A percentile compares a stretch with the other conserved stretches of the same genome.
Evolutionary conservation across 148 eudicot species (phyloP).

Genomic region (Nepenthes mirabilis): DNA sequence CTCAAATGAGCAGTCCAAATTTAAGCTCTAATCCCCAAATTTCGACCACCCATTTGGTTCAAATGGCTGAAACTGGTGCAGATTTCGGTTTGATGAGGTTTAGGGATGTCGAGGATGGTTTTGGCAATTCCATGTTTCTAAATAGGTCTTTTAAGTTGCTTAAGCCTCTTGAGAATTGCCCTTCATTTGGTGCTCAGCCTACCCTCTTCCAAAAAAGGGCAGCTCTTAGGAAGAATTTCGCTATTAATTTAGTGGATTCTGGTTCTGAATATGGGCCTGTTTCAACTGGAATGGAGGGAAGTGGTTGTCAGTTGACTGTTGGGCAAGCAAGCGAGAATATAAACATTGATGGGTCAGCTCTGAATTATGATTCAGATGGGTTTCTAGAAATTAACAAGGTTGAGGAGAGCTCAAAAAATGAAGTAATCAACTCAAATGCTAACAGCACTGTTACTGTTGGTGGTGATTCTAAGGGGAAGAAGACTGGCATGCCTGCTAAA

Average conservation of each 20-base stretch:
- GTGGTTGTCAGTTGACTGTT: not conserved
- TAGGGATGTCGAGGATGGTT: conserved; percentile 30
- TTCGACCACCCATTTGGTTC: conserved; percentile 29
- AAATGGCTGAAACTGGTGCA: conserved; percentile 22
- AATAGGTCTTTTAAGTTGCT: conserved; percentile 47
- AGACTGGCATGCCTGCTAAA: conserved; percentile 85
- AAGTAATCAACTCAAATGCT: conserved; percentile 43
- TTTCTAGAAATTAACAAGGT: conserved; percentile 29
- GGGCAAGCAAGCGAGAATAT: conserved; percentile 16
- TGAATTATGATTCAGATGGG: conserved; percentile 84
- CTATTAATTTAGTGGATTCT: conserved; percentile 12
- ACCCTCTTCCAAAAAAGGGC: conserved; percentile 91
- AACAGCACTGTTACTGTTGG: conserved; percentile 37
- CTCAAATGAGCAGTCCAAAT: conserved; percentile 30
- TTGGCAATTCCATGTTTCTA: conserved; percentile 30
- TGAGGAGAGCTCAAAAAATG: conserved; percentile 32
- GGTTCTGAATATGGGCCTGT: conserved; percentile 7
- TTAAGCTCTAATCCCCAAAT: conserved; percentile 32
- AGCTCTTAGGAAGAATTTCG: conserved; percentile 60
- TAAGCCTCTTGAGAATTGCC: conserved; percentile 66
- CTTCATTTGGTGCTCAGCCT: conserved; percentile 60
- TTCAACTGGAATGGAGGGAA: conserved; percentile 14
- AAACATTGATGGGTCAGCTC: conserved; percentile 56
- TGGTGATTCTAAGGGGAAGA: conserved; percentile 63
- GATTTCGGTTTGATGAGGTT: conserved; percentile 26